Base-by-base conservation (phyloP, 306 rosid species). In the Parietaria judaica region DNA sequence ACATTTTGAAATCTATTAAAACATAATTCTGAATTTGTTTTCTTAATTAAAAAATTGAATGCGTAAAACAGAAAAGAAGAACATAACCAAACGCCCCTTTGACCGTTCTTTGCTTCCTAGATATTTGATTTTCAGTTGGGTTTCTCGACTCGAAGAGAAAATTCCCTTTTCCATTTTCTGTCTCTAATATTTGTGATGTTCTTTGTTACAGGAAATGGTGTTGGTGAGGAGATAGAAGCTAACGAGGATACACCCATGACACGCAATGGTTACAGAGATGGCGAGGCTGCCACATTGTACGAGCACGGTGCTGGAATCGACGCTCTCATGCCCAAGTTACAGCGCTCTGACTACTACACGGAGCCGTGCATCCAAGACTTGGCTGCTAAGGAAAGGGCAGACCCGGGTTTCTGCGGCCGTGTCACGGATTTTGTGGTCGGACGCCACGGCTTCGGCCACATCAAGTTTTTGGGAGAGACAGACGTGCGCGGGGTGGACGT, bases 301-400 rank as follows among this genome's bases (percentile, higher is more conserved):
- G 99, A 94, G 76, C 95, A 94, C 12, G 99, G 99, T 36, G 97
- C 97, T 64, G 99, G 80, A 52, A 82, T 94, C 51, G 97, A 94
- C 84, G 89, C 99, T 54, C 74, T 86, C 64, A 86, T 94, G 99
- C 99, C 99, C 14, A 94, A 89, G 87, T 89, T 94, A 56, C 82
- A 95, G 1, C 84, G 71, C 8, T 76, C 95, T 60, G 99, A 89
- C 75, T 94, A 94, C 79, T 94, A 79, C 75, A 89, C 99, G 5
- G 87, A 76, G 72, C 97, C 99, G 41, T 80, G 87, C 14, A 81
- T 94, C 48, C 90, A 89, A 73, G 99, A 94, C 78, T 66, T 94
- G 58, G 97, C 99, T 0, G 99, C 99, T 11, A 94, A 86, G 82
- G 99, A 94, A 78, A 86, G 97, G 73, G 95, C 89, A 7, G 94